A percentile compares a stretch with the other conserved stretches of the same genome.
phyloP scores from a whole-genome alignment of 2,329 filamentous ascomycete genomes.

The Chrysoporthe puriensis region DNA sequence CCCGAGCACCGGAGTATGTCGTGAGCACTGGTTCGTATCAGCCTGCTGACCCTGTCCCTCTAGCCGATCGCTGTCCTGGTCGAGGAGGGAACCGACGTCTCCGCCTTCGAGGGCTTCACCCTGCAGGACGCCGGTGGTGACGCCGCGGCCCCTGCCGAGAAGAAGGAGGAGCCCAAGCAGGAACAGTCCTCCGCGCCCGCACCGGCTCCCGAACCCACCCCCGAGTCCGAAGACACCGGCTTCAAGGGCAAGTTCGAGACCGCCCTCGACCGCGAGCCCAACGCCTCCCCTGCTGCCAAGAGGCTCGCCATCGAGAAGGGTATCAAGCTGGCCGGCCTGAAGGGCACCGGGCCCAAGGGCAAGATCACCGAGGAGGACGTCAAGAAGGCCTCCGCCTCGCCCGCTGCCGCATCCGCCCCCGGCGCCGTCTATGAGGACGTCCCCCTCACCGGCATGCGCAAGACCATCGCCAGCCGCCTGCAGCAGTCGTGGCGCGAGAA shows the following conservation, averaged over 20 bases:
- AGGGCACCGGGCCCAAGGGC: conserved; percentile 84
- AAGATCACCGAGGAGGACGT: conserved; percentile 91
- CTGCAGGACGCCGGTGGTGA: conserved; percentile 90
- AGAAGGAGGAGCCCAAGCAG: conserved; percentile 66
- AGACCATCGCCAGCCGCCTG: conserved; percentile 92
- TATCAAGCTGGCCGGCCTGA: conserved; percentile 74
- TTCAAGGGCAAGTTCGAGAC: conserved; percentile 80
- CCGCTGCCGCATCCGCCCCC: conserved; percentile 52
- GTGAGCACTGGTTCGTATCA: not conserved
- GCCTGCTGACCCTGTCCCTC: conserved; percentile 16
- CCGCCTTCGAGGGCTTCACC: conserved; percentile 86
- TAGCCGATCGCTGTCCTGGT: conserved; percentile 96
- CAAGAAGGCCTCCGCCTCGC: conserved; percentile 73
- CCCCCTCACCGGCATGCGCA: conserved; percentile 91
- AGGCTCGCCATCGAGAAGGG: conserved; percentile 84
- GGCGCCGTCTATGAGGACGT: conserved; percentile 79
- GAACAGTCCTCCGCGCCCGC: conserved; percentile 62
- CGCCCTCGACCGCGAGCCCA: conserved; percentile 79
- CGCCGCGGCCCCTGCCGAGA: conserved; percentile 64
- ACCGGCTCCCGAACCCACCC: conserved; percentile 55
- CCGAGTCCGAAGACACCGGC: conserved; percentile 68
- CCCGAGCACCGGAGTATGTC: conserved; percentile 1
- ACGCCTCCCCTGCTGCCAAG: conserved; percentile 73
- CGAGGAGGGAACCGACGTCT: conserved; percentile 85
- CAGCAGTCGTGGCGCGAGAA: conserved; percentile 89